phyloP scores from a whole-genome alignment of 306 rosid genomes.

The Cyamopsis tetragonoloba region DNA sequence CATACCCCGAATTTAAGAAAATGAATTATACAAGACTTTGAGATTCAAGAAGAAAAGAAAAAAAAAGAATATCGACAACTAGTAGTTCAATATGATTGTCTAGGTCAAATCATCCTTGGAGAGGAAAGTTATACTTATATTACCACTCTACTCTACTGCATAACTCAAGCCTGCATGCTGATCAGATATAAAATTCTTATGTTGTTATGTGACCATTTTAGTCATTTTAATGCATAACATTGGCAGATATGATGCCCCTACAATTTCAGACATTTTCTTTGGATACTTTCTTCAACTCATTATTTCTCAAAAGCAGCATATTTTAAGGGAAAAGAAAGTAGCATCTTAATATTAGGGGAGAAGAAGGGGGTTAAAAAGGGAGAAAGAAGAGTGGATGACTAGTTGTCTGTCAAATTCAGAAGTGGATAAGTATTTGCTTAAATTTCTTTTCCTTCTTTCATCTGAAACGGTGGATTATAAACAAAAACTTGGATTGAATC shows the following conservation, averaged over 20 bases:
- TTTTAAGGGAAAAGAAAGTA: not conserved
- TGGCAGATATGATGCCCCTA: not conserved
- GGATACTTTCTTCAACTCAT: not conserved
- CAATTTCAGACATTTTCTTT: not conserved
- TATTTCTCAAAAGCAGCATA: not conserved
- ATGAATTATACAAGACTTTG: not conserved
- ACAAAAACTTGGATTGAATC: not conserved
- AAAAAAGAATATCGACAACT: not conserved
- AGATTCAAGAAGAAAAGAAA: not conserved
- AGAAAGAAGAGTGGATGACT: constrained; percentile 6
- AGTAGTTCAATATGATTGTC: not conserved
- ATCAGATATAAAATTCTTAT: not conserved
- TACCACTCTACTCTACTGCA: not conserved
- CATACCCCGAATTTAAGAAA: too few species aligned
- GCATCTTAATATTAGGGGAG: too few species aligned
- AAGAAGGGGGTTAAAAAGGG: not conserved
- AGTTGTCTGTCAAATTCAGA: constrained; percentile 14
- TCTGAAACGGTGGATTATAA: not conserved
- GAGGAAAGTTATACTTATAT: not conserved
- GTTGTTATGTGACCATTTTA: not conserved
- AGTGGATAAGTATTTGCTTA: not conserved
- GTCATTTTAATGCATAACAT: constrained; percentile 1
- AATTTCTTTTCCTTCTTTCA: not conserved
- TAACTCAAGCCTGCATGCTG: constrained; percentile 5
- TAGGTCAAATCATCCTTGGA: not conserved